Conservation (phyloP, 305 asterid species). For the Fraxinus paxiana region DNA sequence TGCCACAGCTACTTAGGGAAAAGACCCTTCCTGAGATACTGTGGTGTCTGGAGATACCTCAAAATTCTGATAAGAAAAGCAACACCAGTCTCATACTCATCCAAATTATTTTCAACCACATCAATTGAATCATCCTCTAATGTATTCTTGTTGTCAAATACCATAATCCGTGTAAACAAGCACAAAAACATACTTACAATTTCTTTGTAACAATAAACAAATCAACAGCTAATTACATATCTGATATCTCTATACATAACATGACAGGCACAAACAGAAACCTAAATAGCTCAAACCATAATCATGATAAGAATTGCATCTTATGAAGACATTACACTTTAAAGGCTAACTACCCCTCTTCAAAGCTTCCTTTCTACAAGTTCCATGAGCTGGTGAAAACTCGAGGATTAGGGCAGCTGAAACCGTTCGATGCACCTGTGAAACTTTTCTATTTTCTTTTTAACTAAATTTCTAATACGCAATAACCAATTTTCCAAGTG, state of each 20-base stretch:
- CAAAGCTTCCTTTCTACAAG: neutral
- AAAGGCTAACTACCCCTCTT: neutral
- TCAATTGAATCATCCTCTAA: slow-evolving; percentile 44
- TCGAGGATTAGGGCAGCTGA: neutral
- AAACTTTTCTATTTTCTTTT: neutral
- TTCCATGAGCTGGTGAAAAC: neutral
- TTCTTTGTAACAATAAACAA: neutral
- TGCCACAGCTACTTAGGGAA: slow-evolving; percentile 40
- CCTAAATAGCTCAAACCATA: neutral
- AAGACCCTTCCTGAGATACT: slow-evolving; percentile 82
- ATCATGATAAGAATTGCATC: neutral
- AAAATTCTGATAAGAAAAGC: slow-evolving; percentile 75
- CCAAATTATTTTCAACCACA: slow-evolving; percentile 37
- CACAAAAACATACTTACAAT: slow-evolving; percentile 3
- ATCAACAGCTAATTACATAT: neutral
- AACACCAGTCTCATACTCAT: slow-evolving; percentile 64
- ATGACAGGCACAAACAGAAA: neutral
- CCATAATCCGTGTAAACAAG: slow-evolving; percentile 50
- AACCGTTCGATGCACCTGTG: neutral
- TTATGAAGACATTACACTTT: neutral
- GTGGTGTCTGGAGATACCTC: slow-evolving; percentile 93
- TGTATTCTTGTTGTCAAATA: slow-evolving; percentile 61
- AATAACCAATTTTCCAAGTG: neutral
- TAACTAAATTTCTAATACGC: neutral
- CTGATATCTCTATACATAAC: neutral